phyloP scores from a whole-genome alignment of 805 yeast genomes.

The Zygoascus bituminiphila region DNA sequence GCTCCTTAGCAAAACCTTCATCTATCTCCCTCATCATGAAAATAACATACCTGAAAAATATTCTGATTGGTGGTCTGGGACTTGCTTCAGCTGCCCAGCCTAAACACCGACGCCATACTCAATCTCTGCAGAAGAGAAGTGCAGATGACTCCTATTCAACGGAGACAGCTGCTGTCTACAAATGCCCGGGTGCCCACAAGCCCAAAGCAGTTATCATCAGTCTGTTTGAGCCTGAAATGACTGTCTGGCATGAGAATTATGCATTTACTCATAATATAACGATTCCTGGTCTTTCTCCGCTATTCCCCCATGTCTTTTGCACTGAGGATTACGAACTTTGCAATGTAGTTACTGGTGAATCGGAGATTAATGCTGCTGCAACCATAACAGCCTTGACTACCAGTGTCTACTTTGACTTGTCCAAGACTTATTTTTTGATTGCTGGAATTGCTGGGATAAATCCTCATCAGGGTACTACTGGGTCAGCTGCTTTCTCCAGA shows the following conservation, averaged over 20 bases:
- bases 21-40: background rate
- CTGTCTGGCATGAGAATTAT: conserved; percentile 43
- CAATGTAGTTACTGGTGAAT: conserved; percentile 61
- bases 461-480: conserved; percentile 48
- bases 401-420: conserved; percentile 47
- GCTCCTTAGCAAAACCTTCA: too few relatives aligned
- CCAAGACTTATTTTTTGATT: conserved; percentile 51
- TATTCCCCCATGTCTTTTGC: conserved; percentile 51
- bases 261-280: conserved; percentile 47
- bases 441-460: conserved; percentile 64
- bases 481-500: conserved; percentile 52
- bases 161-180: background rate
- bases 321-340: conserved; percentile 45
- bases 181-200: conserved; percentile 12
- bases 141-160: background rate
- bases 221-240: conserved; percentile 46
- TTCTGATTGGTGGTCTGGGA: background rate
- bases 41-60: background rate
- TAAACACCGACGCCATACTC: background rate
- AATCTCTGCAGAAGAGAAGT: background rate
- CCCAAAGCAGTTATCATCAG: conserved; percentile 51
- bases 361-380: conserved; percentile 59
- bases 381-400: conserved; percentile 47
- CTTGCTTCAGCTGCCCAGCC: background rate
- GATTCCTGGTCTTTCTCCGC: conserved; percentile 58